A percentile compares a stretch with the other conserved stretches of the same genome.
These are phyloP conservation scores for Cutaneotrichosporon sp. DNA, from an alignment of 1,284 basidiomycete genomes.

Conservation along the genomic window DNA sequence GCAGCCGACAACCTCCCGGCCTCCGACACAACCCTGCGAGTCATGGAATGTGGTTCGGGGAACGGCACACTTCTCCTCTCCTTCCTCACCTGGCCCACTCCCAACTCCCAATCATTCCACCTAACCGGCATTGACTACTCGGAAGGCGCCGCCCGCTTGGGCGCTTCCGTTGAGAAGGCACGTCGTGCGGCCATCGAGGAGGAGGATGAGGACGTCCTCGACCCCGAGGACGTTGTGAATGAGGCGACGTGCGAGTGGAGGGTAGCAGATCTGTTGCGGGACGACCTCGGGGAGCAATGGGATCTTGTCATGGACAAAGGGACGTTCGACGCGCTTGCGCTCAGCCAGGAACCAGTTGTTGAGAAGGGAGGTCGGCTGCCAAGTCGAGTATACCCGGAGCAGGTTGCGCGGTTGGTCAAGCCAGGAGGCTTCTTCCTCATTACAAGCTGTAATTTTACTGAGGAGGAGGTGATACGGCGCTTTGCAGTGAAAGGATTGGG, in stretches of 20 bases:
- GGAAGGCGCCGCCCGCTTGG: slow-evolving; percentile 29
- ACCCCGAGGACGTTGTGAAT: slow-evolving; percentile 40
- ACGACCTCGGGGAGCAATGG: slow-evolving; percentile 40
- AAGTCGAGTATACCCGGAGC: slow-evolving; percentile 44
- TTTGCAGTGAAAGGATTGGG: slow-evolving; percentile 35
- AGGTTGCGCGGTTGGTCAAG: slow-evolving; percentile 37
- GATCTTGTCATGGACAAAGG: slow-evolving; percentile 49
- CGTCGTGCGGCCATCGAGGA: slow-evolving; percentile 23
- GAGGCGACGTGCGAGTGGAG: slow-evolving; percentile 35
- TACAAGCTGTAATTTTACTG: slow-evolving; percentile 50
- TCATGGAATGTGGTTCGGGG: slow-evolving; percentile 44
- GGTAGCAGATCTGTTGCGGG: slow-evolving; percentile 37
- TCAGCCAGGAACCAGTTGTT: slow-evolving; percentile 33
- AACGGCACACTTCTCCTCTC: slow-evolving; percentile 49
- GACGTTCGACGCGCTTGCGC: slow-evolving; percentile 46
- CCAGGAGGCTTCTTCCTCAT: slow-evolving; percentile 47
- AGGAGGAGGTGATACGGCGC: slow-evolving; percentile 44
- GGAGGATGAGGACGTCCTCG: slow-evolving; percentile 21
- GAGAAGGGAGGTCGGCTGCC: slow-evolving; percentile 36
- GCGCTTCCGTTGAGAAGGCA: slow-evolving; percentile 29
- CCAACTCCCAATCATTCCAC: slow-evolving; percentile 27
- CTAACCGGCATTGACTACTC: slow-evolving; percentile 49
- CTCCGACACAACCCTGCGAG: slow-evolving; percentile 23
- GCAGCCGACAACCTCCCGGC: slow-evolving; percentile 33
- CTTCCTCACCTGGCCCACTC: slow-evolving; percentile 38